Percentiles rank a stretch among this genome's conserved stretches.
Conservation (phyloP, 1,284 basidiomycete genomes). For the Butyriboletus appendiculatus region DNA sequence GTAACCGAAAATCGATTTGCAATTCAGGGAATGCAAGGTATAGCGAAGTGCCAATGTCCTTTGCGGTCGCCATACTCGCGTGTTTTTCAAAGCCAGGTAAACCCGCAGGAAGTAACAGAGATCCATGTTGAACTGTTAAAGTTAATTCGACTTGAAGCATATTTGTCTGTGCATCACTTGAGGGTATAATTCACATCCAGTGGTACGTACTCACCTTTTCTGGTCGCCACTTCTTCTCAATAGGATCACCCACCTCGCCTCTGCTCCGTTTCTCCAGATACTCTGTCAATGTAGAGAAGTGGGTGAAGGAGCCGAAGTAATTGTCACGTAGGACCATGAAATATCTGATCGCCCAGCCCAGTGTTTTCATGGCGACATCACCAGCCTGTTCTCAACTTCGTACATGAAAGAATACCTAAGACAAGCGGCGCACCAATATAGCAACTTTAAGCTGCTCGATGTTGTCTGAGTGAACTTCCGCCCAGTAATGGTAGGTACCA, state of each 20-base stretch:
- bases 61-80: slow-evolving; percentile 20
- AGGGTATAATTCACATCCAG: neutral
- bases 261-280: slow-evolving; percentile 70
- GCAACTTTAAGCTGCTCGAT: slow-evolving; percentile 78
- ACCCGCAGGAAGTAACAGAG: slow-evolving; percentile 71
- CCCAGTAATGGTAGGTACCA: slow-evolving; percentile 75
- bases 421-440: slow-evolving; percentile 54
- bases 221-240: slow-evolving; percentile 75
- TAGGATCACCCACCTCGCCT: slow-evolving; percentile 74
- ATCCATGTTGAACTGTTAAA: slow-evolving; percentile 53
- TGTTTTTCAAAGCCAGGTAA: slow-evolving; percentile 66
- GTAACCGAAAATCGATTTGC: slow-evolving; percentile 74
- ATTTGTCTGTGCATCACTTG: slow-evolving; percentile 60
- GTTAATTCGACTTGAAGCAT: slow-evolving; percentile 74
- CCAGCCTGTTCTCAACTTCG: slow-evolving; percentile 39
- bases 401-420: neutral
- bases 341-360: slow-evolving; percentile 87
- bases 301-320: slow-evolving; percentile 90
- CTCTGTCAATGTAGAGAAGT: slow-evolving; percentile 85
- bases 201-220: slow-evolving; percentile 54
- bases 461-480: slow-evolving; percentile 65
- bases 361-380: slow-evolving; percentile 64
- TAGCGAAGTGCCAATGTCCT: slow-evolving; percentile 55
- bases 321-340: slow-evolving; percentile 89
- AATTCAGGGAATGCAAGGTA: slow-evolving; percentile 64